Base-by-base conservation (phyloP, 148 eudicot genomes). In the Camellia sinensis region DNA sequence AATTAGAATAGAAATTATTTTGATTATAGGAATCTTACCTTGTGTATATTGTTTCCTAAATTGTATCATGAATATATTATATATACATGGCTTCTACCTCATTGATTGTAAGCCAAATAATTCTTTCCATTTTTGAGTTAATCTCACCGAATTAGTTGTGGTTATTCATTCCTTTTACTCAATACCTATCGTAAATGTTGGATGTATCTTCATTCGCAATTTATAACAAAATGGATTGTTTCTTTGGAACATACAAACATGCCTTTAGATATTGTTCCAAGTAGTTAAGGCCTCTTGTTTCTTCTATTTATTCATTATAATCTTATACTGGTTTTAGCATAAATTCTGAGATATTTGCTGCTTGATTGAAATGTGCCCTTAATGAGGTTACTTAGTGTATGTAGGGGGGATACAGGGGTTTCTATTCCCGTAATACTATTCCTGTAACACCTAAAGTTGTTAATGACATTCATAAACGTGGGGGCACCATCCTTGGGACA, bases 321-420 rank as follows among this genome's bases (percentile, higher is more conserved):
- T 44, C 12, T 64, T 37, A 9, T 22, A n/a, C n/a, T n/a, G n/a
- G n/a, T n/a, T n/a, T 29, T 29, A 29, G 37, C 37, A 54, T 54
- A 67, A 78, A 67, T 15, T 8, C 19, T 50, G 6, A 19, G 37
- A 46, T 61, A 21, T 12, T 29, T 2, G 46, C 64, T 67, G 2
- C 43, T 53, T 52, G 17, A 22, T 53, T 72, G 61, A 5, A 7
- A 22, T 72, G 19, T 40, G 18, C 37, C 37, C 37, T 18, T 48
- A 73, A 73, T 18, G 19, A 1, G 6, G 45, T 73, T 13, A 29
- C 52, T 53, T 69, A 45, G n/a, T 70, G 45, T 60, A 56, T 70
- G 18, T 72, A 79, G 81, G 76, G 81, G 81, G 81, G 81, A 60
- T 79, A 71, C 54, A 79, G 15, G 81, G 81, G 81, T 9, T 79